Conservation (phyloP, 225 moss, liverwort and hornwort genomes). For the Antitrichia curtipendula region DNA sequence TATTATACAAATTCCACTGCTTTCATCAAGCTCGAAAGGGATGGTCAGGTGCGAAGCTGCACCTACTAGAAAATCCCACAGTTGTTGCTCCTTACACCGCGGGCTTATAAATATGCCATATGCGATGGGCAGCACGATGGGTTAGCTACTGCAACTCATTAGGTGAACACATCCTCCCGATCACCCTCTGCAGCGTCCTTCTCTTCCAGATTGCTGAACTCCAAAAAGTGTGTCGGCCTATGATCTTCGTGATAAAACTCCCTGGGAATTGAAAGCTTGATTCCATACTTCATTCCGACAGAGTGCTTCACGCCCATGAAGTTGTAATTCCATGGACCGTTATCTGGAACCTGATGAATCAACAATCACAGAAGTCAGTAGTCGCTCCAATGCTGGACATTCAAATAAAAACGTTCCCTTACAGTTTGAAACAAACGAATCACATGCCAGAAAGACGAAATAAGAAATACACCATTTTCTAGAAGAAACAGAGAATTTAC, state of each 20-base stretch:
- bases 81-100: neutral
- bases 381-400: neutral
- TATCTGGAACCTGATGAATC: constrained; percentile 68
- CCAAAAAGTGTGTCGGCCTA: constrained; percentile 95
- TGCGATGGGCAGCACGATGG: neutral
- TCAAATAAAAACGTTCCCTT: neutral
- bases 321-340: constrained; percentile 99
- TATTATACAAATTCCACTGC: neutral
- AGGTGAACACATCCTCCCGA: constrained; percentile 77
- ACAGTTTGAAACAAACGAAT: neutral
- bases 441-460: neutral
- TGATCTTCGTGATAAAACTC: constrained; percentile 99
- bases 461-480: neutral
- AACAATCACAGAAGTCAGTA: neutral
- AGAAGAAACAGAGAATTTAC: constrained; percentile 18
- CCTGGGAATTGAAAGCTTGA: constrained; percentile 89
- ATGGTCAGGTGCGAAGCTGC: neutral
- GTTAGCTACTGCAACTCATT: constrained; percentile 1
- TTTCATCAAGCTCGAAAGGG: neutral
- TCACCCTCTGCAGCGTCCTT: constrained; percentile 90
- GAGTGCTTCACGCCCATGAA: constrained; percentile 99
- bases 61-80: constrained; percentile 13
- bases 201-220: constrained; percentile 97
- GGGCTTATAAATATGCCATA: neutral
- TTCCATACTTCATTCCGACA: constrained; percentile 91